Evolutionary conservation across 305 asterid species (phyloP).

Genomic region (Solanum chacoense): DNA sequence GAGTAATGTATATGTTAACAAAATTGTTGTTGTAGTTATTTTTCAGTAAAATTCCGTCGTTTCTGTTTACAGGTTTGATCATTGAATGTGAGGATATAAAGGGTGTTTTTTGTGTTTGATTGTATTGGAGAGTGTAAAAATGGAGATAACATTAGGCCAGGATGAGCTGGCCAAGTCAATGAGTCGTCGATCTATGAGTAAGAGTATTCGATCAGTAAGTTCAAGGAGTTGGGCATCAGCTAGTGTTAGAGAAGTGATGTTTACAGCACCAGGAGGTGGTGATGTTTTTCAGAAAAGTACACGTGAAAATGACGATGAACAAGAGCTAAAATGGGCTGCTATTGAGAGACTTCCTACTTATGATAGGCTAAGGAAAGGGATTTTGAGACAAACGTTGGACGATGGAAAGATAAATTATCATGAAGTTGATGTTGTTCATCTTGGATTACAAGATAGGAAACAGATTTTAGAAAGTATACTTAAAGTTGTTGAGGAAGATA

Average conservation of each 20-base stretch:
- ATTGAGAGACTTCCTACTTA: constrained; percentile 84
- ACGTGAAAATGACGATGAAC: constrained; percentile 68
- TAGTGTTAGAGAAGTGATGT: constrained; percentile 58
- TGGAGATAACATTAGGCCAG: constrained; percentile 26
- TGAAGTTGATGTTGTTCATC: constrained; percentile 65
- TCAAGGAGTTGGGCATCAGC: constrained; percentile 75
- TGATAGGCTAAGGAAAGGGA: constrained; percentile 71
- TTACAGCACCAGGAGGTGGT: constrained; percentile 40
- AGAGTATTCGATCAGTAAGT: constrained; percentile 47
- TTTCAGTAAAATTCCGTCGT: background rate
- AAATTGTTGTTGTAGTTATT: background rate
- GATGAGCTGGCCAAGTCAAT: constrained; percentile 49
- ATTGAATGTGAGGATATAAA: background rate
- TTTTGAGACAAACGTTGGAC: constrained; percentile 51
- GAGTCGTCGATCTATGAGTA: constrained; percentile 46
- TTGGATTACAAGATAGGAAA: constrained; percentile 53
- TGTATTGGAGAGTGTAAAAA: background rate
- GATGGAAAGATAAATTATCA: constrained; percentile 56
- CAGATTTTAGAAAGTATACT: constrained; percentile 47
- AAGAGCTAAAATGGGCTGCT: constrained; percentile 92
- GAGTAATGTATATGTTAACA: background rate
- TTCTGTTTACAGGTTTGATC: background rate
- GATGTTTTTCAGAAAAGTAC: constrained; percentile 63
- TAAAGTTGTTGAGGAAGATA: constrained; percentile 76
- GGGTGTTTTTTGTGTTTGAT: background rate